phyloP scores from a whole-genome alignment of 768 basidiomycete species.

The Phanerochaete carnosa region DNA sequence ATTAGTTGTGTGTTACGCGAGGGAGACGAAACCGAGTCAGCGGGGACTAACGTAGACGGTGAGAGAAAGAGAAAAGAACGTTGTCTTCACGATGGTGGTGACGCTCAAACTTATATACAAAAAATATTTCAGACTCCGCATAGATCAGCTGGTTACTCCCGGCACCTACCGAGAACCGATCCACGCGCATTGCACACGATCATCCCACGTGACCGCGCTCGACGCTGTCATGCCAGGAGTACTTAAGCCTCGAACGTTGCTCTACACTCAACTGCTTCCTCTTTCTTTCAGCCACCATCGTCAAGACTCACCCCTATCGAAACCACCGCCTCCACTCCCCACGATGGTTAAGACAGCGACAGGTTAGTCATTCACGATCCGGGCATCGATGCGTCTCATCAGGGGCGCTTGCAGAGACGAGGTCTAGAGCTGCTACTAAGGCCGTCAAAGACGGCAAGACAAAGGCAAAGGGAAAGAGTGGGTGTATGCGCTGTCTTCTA shows the following conservation, averaged over 20 bases:
- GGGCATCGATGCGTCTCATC: conserved; percentile 1
- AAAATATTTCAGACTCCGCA: conserved; percentile 20
- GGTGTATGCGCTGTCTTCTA: conserved; percentile 28
- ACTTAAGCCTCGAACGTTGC: conserved; percentile 7
- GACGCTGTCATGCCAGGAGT: conserved; percentile 3
- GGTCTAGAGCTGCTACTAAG: conserved; percentile 57
- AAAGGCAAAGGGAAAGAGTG: conserved; percentile 25
- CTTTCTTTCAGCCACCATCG: conserved; percentile 17
- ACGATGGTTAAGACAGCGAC: conserved; percentile 52
- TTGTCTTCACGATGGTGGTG: conserved; percentile 5
- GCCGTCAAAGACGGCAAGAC: conserved; percentile 39
- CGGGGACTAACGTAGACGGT: conserved; percentile 12
- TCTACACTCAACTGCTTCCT: conserved; percentile 1
- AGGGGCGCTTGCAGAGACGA: conserved; percentile 36
- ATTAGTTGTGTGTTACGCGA: conserved; percentile 4
- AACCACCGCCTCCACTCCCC: neutral
- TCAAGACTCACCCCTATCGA: conserved; percentile 2
- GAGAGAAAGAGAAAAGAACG: conserved; percentile 10
- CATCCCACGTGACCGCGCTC: conserved; percentile 13
- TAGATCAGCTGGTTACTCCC: neutral
- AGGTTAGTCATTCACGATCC: conserved; percentile 30
- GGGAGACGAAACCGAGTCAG: neutral
- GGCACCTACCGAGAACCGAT: neutral
- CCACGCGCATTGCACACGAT: neutral
- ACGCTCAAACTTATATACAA: conserved; percentile 17